These are phyloP conservation scores for Lithohypha guttulata DNA, from an alignment of 2,329 filamentous ascomycete species.

Conservation along the genomic window DNA sequence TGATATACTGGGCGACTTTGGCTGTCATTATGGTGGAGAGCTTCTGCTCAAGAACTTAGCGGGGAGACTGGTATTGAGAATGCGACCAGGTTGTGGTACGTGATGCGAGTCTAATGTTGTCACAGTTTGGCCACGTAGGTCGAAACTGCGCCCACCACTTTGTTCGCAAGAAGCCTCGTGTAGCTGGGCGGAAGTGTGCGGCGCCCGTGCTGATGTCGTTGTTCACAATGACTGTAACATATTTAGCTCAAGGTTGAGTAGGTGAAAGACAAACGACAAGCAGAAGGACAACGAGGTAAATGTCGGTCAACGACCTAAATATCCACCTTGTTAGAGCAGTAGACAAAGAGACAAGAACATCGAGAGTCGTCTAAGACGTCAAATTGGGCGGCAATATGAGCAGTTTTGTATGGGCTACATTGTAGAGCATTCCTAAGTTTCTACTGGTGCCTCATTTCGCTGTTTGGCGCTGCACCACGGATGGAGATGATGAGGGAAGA, in stretches of 20 bases:
- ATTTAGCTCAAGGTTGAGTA: neutral
- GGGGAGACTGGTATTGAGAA: neutral
- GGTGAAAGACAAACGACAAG: neutral
- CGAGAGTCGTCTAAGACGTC: neutral
- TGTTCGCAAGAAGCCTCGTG: too few species aligned
- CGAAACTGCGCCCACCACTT: too few species aligned
- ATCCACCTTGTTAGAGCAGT: neutral
- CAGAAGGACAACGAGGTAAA: too few species aligned
- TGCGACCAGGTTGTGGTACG: too few species aligned
- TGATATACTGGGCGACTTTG: constrained; percentile 59
- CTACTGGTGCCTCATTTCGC: constrained; percentile 8
- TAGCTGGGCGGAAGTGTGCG: too few species aligned
- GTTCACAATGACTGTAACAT: too few species aligned
- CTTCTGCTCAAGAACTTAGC: too few species aligned
- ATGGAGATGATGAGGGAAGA: too few species aligned
- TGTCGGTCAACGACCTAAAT: too few species aligned
- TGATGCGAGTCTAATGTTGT: too few species aligned
- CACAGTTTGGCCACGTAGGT: too few species aligned
- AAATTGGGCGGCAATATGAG: constrained; percentile 6
- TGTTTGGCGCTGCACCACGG: constrained; percentile 6
- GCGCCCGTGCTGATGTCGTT: too few species aligned
- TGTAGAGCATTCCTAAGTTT: neutral
- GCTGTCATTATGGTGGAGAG: constrained; percentile 22
- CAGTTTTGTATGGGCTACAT: constrained; percentile 2
- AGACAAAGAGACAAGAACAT: neutral